A percentile compares a stretch with the other conserved stretches of the same genome.
Evolutionary conservation across 177 flowering plant genomes (phyloP).

Genomic region (Vitis hybrid): DNA sequence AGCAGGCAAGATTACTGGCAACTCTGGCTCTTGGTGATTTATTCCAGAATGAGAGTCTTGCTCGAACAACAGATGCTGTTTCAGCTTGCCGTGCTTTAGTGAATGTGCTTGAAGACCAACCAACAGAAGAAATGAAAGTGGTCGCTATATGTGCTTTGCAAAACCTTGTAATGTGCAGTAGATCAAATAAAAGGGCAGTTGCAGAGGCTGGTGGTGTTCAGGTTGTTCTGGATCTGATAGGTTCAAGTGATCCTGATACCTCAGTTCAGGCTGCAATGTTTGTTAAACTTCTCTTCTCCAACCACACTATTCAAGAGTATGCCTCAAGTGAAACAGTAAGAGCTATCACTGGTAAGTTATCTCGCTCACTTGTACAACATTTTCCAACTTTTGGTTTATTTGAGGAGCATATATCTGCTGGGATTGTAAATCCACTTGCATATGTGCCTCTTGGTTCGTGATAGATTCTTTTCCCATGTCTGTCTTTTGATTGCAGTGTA

Average conservation of each 20-base stretch:
- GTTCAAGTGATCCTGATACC: slow-evolving; percentile 90
- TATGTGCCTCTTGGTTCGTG: too few species aligned
- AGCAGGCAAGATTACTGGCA: slow-evolving; percentile 88
- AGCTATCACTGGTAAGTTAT: slow-evolving; percentile 80
- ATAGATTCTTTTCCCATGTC: not conserved
- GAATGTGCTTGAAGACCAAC: slow-evolving; percentile 95
- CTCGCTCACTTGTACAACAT: not conserved
- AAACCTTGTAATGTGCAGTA: slow-evolving; percentile 93
- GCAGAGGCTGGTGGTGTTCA: slow-evolving; percentile 99
- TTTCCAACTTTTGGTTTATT: not conserved
- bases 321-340: slow-evolving; percentile 97
- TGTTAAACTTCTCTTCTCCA: slow-evolving; percentile 88
- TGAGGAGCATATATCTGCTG: not conserved
- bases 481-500: not conserved
- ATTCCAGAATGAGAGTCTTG: slow-evolving; percentile 92
- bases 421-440: too few species aligned
- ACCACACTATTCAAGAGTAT: slow-evolving; percentile 97
- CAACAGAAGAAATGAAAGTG: slow-evolving; percentile 99
- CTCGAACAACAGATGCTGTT: slow-evolving; percentile 86
- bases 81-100: slow-evolving; percentile 97
- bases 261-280: slow-evolving; percentile 98
- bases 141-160: slow-evolving; percentile 98
- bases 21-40: slow-evolving; percentile 95
- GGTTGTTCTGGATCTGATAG: slow-evolving; percentile 87
- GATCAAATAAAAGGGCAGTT: slow-evolving; percentile 97